These are phyloP conservation scores for Senna tora DNA, from an alignment of 306 rosid genomes.

Conservation along the genomic window DNA sequence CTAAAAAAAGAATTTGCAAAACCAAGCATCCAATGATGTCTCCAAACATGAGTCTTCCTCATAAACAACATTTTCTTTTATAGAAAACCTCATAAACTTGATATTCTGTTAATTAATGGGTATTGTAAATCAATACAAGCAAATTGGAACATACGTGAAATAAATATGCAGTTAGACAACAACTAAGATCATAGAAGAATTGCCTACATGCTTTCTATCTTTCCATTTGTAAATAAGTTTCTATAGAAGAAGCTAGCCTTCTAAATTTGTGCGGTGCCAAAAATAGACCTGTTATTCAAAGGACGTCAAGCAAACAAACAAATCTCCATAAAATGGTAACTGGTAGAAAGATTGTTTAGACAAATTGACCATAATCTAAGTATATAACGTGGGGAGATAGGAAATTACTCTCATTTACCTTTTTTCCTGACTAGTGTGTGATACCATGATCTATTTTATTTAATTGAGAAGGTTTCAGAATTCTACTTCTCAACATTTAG, in stretches of 20 bases:
- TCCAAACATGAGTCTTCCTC: not conserved
- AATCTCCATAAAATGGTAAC: not conserved
- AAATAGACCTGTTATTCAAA: not conserved
- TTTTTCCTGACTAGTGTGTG: not conserved
- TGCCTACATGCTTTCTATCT: too few species aligned
- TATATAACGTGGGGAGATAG: not conserved
- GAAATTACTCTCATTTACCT: not conserved
- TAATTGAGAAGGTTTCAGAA: not conserved
- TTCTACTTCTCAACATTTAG: not conserved
- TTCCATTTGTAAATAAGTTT: not conserved
- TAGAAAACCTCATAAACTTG: too few species aligned
- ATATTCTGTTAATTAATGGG: constrained; percentile 3
- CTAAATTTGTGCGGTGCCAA: not conserved
- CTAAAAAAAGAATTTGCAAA: constrained; percentile 12
- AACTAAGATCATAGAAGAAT: not conserved
- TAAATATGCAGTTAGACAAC: not conserved
- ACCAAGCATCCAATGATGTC: constrained; percentile 16
- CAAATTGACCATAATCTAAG: not conserved
- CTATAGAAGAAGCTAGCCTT: not conserved
- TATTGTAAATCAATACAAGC: constrained; percentile 11
- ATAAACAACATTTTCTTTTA: not conserved
- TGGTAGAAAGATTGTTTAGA: not conserved
- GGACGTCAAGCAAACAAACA: not conserved
- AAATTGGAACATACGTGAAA: not conserved
- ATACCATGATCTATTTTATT: not conserved